Conservation (phyloP, 208 protist species). For the Trypanosoma theileri region DNA sequence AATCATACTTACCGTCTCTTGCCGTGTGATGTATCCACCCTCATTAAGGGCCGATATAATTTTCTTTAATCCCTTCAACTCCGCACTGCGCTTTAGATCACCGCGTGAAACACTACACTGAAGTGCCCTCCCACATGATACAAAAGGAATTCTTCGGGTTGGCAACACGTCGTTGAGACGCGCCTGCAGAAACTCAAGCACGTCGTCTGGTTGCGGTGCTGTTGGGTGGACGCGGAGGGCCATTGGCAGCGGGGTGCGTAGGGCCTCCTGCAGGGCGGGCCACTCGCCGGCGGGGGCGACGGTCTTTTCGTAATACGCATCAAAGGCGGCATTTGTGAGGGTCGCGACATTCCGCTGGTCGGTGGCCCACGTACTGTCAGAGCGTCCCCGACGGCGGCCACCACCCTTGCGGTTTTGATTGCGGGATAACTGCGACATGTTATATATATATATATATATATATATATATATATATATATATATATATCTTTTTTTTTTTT, state of each 20-base stretch:
- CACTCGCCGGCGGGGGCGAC: slow-evolving; percentile 65
- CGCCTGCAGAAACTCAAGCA: slow-evolving; percentile 44
- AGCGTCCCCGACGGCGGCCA: slow-evolving; percentile 18
- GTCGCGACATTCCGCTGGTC: slow-evolving; percentile 59
- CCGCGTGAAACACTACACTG: slow-evolving; percentile 77
- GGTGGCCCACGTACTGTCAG: slow-evolving; percentile 52
- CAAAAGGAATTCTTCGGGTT: slow-evolving; percentile 51
- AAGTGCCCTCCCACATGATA: slow-evolving; percentile 56
- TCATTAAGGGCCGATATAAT: slow-evolving; percentile 84
- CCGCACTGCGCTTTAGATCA: slow-evolving; percentile 74
- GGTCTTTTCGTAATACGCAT: slow-evolving; percentile 62
- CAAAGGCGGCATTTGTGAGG: slow-evolving; percentile 66
- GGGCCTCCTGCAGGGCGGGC: slow-evolving; percentile 52
- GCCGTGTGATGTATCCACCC: slow-evolving; percentile 90
- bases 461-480: too few species aligned
- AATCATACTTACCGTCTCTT: slow-evolving; percentile 92
- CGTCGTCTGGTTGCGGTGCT: slow-evolving; percentile 29
- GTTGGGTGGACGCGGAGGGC: slow-evolving; percentile 60
- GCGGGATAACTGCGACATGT: slow-evolving; percentile 47
- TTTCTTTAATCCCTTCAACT: slow-evolving; percentile 61
- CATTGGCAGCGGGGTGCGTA: slow-evolving; percentile 77
- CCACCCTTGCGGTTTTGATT: slow-evolving; percentile 75
- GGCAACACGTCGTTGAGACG: slow-evolving; percentile 49
- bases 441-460: too few species aligned
- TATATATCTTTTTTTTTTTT: background rate